Conservation (phyloP, 345 rosid genomes). For the Mercurialis annua region DNA sequence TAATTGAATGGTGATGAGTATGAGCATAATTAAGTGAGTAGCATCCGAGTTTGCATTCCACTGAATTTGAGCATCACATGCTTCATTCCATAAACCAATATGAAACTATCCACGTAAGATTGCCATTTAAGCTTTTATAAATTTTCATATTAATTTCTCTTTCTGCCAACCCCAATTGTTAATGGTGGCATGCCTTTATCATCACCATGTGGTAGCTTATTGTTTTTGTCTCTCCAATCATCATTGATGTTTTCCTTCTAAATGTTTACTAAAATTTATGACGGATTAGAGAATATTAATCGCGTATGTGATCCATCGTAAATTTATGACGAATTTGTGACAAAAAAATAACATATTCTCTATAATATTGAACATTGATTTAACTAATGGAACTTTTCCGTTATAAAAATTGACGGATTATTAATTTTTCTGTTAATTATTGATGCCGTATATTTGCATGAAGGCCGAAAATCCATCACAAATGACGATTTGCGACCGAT, state of each 20-base stretch:
- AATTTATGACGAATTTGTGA: not conserved
- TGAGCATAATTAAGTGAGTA: slow-evolving; percentile 30
- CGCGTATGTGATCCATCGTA: not conserved
- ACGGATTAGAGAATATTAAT: not conserved
- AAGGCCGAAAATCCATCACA: too few species aligned
- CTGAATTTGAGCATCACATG: slow-evolving; percentile 43
- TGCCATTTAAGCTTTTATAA: slow-evolving; percentile 1
- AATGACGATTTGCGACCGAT: too few species aligned
- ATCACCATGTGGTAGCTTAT: slow-evolving; percentile 21
- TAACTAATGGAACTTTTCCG: too few species aligned
- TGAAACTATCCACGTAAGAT: slow-evolving; percentile 32
- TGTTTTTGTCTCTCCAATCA: slow-evolving; percentile 27
- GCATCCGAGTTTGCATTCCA: slow-evolving; percentile 60
- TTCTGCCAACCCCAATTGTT: slow-evolving; percentile 40
- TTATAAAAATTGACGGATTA: too few species aligned
- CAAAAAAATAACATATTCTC: not conserved
- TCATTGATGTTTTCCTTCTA: slow-evolving; percentile 18
- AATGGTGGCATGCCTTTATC: slow-evolving; percentile 38
- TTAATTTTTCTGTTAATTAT: too few species aligned
- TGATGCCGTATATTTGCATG: too few species aligned
- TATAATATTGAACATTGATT: too few species aligned
- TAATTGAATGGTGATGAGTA: slow-evolving; percentile 13
- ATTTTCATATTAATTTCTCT: slow-evolving; percentile 21
- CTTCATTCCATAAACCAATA: slow-evolving; percentile 29
- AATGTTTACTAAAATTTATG: not conserved